A percentile compares a stretch with the other conserved stretches of the same genome.
Evolutionary conservation across 2,329 filamentous ascomycete species (phyloP).

Genomic region (Pyricularia sp.): DNA sequence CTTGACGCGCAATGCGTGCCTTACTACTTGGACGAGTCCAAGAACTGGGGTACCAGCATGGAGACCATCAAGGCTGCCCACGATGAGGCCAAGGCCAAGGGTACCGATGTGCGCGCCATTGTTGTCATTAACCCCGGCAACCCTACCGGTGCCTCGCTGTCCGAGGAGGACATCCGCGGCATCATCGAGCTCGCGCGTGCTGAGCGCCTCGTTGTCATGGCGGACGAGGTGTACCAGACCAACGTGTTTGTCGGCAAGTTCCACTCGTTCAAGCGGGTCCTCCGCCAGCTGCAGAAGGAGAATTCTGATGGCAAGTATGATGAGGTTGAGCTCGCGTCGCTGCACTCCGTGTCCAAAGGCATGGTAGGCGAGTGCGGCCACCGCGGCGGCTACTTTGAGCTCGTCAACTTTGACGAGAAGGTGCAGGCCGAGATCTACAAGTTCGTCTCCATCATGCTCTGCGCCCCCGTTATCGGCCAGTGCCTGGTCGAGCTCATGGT

Average conservation of each 20-base stretch:
- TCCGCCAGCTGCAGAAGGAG: constrained; percentile 72
- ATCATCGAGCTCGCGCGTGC: constrained; percentile 83
- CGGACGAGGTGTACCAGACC: constrained; percentile 98
- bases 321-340: constrained; percentile 75
- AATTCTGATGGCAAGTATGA: constrained; percentile 64
- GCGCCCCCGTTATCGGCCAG: constrained; percentile 89
- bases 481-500: constrained; percentile 97
- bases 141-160: constrained; percentile 82
- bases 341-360: constrained; percentile 93
- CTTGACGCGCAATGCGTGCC: constrained; percentile 82
- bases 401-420: constrained; percentile 75
- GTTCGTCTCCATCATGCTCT: constrained; percentile 94
- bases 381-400: constrained; percentile 95
- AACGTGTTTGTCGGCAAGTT: constrained; percentile 95
- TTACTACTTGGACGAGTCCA: constrained; percentile 84
- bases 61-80: constrained; percentile 66
- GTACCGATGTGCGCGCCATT: constrained; percentile 82
- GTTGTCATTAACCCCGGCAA: constrained; percentile 99
- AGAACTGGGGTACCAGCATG: constrained; percentile 81
- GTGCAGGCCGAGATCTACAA: constrained; percentile 97
- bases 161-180: constrained; percentile 66
- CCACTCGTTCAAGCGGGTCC: constrained; percentile 85
- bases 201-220: constrained; percentile 80
- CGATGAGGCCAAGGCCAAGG: constrained; percentile 63
- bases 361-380: constrained; percentile 99